A percentile compares a stretch with the other conserved stretches of the same genome.
phyloP scores from a whole-genome alignment of 2,329 filamentous ascomycete genomes.

The Capronia epimyces region DNA sequence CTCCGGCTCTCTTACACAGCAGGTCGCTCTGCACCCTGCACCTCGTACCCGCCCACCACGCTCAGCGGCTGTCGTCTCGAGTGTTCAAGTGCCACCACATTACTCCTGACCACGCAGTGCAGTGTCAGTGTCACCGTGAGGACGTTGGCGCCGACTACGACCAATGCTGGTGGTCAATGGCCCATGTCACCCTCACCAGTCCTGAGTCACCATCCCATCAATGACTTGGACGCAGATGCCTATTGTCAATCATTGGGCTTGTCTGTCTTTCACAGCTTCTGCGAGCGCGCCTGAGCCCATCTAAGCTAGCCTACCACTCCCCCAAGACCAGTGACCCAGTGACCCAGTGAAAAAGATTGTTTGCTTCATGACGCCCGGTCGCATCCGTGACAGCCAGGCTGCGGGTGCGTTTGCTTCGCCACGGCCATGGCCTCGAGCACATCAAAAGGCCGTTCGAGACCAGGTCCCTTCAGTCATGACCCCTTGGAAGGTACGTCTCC shows the following conservation, averaged over 20 bases:
- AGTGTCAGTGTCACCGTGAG: neutral
- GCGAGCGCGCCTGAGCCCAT: no score
- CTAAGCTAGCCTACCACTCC: neutral
- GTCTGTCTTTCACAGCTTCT: neutral
- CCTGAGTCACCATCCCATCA: neutral
- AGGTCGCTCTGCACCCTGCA: no score
- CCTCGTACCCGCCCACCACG: neutral
- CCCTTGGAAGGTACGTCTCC: neutral
- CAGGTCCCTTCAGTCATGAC: no score
- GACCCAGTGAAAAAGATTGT: no score
- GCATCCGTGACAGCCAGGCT: neutral
- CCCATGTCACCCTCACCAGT: no score
- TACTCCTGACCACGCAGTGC: no score
- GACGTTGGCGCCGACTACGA: neutral
- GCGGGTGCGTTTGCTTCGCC: neutral
- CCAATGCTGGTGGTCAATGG: neutral
- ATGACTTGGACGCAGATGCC: neutral
- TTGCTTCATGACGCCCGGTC: neutral
- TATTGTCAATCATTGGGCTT: neutral
- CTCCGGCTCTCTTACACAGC: no score
- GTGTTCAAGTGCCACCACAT: neutral
- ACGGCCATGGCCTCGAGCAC: neutral
- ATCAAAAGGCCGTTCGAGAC: neutral
- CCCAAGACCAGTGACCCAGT: neutral
- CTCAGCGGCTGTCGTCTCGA: neutral